phyloP scores from a whole-genome alignment of 352 stramenopile genomes.

The Pythium plurisporium region DNA sequence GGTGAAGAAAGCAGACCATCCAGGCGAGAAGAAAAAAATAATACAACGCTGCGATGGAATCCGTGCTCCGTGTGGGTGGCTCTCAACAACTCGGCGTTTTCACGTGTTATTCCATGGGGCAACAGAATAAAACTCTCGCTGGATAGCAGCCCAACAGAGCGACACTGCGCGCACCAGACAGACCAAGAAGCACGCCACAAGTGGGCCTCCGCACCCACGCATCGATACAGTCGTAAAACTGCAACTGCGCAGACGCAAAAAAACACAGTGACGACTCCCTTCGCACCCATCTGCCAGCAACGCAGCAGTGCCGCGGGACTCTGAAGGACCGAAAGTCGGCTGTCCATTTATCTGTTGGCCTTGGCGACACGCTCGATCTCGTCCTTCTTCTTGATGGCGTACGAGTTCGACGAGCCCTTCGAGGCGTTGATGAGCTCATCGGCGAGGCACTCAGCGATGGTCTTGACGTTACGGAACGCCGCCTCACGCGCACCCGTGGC shows the following conservation, averaged over 20 bases:
- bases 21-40: background rate
- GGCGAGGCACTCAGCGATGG: conserved; percentile 98
- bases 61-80: conserved; percentile 23
- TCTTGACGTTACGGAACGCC: conserved; percentile 99
- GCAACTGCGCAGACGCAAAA: no score
- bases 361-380: conserved; percentile 99
- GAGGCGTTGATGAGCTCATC: conserved; percentile 99
- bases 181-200: background rate
- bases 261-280: background rate
- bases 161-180: background rate
- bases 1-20: conserved; percentile 6
- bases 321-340: conserved; percentile 3
- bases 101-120: conserved; percentile 25
- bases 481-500: conserved; percentile 96
- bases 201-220: background rate
- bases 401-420: conserved; percentile 99
- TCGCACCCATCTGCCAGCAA: background rate
- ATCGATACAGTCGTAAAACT: no score
- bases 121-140: conserved; percentile 19
- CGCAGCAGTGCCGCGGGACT: background rate
- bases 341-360: conserved; percentile 97
- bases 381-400: conserved; percentile 99
- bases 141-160: conserved; percentile 3
- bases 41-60: conserved; percentile 13
- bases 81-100: conserved; percentile 87